These are phyloP conservation scores for Sarocladium oryzae DNA, from an alignment of 2,329 filamentous ascomycete species.

Conservation along the genomic window DNA sequence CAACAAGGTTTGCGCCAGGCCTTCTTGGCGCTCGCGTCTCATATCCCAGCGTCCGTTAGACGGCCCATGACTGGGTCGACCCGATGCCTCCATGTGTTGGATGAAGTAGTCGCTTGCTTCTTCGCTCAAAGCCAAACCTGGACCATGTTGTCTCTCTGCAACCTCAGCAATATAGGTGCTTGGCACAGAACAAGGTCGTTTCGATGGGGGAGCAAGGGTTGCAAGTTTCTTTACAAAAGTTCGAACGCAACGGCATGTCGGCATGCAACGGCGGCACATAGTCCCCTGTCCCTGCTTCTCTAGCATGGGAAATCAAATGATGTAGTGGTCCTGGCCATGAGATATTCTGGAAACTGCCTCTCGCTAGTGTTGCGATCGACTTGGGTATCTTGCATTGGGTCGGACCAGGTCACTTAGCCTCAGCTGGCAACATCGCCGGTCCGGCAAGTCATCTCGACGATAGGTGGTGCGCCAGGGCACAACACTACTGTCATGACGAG, in stretches of 20 bases:
- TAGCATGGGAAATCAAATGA: not conserved
- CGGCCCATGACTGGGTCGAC: not conserved
- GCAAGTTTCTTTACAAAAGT: not conserved
- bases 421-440: not conserved
- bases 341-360: not conserved
- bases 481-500: too few relatives aligned
- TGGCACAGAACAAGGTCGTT: not conserved
- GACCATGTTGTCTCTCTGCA: not conserved
- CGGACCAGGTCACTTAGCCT: not conserved
- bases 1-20: constrained; percentile 3
- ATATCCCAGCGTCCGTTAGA: not conserved
- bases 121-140: too few relatives aligned
- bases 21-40: not conserved
- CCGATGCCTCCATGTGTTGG: not conserved
- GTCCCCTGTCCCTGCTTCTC: not conserved
- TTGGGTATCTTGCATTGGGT: not conserved
- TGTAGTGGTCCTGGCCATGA: not conserved
- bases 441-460: not conserved
- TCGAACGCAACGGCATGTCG: not conserved
- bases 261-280: not conserved
- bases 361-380: not conserved
- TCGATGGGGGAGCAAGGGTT: not conserved
- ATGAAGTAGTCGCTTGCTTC: not conserved
- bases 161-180: not conserved
- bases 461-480: not conserved